Conservation (phyloP, 257 asterid genomes). For the Apocynum venetum region DNA sequence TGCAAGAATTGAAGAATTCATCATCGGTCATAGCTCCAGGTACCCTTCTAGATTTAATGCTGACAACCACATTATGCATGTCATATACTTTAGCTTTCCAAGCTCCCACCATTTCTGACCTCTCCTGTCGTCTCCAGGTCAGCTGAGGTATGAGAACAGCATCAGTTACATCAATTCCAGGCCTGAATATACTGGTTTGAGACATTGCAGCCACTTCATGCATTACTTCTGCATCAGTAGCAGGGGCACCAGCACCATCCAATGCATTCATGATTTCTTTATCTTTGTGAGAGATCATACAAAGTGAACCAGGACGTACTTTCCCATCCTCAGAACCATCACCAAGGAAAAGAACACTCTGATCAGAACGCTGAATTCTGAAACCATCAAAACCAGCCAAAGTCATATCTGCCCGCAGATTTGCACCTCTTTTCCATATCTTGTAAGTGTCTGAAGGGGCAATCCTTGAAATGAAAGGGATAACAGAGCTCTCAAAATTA, state of each 20-base stretch:
- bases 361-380: slow-evolving; percentile 87
- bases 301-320: slow-evolving; percentile 76
- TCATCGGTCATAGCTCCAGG: slow-evolving; percentile 97
- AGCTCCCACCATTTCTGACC: slow-evolving; percentile 68
- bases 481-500: slow-evolving; percentile 95
- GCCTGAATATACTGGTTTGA: slow-evolving; percentile 87
- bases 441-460: slow-evolving; percentile 97
- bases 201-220: slow-evolving; percentile 91
- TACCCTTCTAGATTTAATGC: slow-evolving; percentile 89
- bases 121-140: slow-evolving; percentile 90
- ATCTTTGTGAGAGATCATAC: slow-evolving; percentile 85
- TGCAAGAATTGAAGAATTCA: slow-evolving; percentile 62
- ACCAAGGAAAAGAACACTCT: slow-evolving; percentile 89
- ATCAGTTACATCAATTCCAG: slow-evolving; percentile 91
- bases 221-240: slow-evolving; percentile 77
- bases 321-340: slow-evolving; percentile 95
- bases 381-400: slow-evolving; percentile 97
- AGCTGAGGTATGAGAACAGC: slow-evolving; percentile 89
- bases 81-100: slow-evolving; percentile 96
- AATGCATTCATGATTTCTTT: slow-evolving; percentile 91
- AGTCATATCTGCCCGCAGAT: slow-evolving; percentile 95
- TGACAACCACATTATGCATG: slow-evolving; percentile 92
- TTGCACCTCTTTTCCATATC: slow-evolving; percentile 96
- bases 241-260: slow-evolving; percentile 93
- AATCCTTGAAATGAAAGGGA: slow-evolving; percentile 92